Evolutionary conservation across 495 filamentous ascomycete species (phyloP), one percentile per base, ranked within the genome.

Genomic region (Lasiosphaeria ovina): DNA sequence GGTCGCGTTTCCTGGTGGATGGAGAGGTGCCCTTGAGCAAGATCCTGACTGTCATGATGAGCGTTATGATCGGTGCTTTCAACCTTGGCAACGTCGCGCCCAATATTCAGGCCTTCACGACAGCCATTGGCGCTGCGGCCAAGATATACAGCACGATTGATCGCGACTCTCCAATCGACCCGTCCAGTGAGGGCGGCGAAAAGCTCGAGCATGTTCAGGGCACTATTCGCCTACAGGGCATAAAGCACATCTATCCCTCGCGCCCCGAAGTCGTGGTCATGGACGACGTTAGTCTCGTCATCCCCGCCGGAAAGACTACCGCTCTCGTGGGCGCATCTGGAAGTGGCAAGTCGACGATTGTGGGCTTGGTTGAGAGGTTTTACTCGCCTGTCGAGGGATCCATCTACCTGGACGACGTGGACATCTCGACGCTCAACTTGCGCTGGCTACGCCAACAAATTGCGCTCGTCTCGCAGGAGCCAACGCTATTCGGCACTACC

Each of bases 141-240:
- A 97, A 98, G 77, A 96, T 98, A 60, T 97, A 86, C 75, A 87
- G 80, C 62, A 96, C 92, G 3, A 97, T 98, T 64, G 93, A 97
- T 67, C 89, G 94, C 51, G 60, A 74, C n/a, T 98, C 94, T 1
- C 93, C 92, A 1, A 75, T 97, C 48, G 88, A 98, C 71, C 89
- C 94, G 1, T 86, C 83, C 31, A 83, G 83, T 3, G 84, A 90
- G 0, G 81, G 79, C 12, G 93, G 94, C 24, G 72, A 77, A 48
- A 92, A 81, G 55, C 82, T 93, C 7, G 85, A 92, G 3, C 69
- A 84, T 33, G 81, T 95, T 6, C 78, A 87, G 40, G 94, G 92
- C 34, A 86, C 83, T 6, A 86, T 98, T 58, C 89, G 94, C 64
- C 77, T 98, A n/a, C 80, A 86, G 63, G 77, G 90, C 61, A 79